Percentiles rank a stretch among this genome's conserved stretches.
These are phyloP conservation scores for Lactifluus subvellereus DNA, from an alignment of 768 basidiomycete genomes.

Conservation along the genomic window DNA sequence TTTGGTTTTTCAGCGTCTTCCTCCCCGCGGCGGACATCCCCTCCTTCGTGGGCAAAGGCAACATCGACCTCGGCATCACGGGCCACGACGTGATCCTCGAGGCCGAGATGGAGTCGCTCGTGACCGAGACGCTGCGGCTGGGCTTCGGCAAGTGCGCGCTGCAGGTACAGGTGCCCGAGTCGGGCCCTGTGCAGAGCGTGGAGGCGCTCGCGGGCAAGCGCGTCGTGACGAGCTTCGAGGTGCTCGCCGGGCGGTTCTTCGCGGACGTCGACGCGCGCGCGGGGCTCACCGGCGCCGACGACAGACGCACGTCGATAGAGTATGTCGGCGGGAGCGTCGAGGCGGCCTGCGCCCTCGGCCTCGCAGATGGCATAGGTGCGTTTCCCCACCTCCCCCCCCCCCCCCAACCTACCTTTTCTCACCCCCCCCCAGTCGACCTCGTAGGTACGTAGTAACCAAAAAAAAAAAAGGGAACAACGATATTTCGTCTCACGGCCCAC, in stretches of 20 bases:
- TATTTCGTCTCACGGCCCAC: background rate
- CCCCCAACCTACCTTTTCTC: constrained; percentile 1
- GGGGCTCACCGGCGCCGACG: constrained; percentile 40
- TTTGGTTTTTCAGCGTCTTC: constrained; percentile 82
- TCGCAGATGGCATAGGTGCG: constrained; percentile 95
- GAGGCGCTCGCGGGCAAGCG: constrained; percentile 86
- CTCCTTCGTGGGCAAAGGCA: constrained; percentile 96
- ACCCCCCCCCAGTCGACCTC: constrained; percentile 73
- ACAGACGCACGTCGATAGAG: constrained; percentile 67
- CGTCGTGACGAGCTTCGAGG: constrained; percentile 92
- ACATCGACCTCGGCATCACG: constrained; percentile 95
- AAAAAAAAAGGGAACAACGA: background rate
- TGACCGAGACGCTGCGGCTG: constrained; percentile 76
- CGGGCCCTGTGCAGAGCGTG: constrained; percentile 56
- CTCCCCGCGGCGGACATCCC: constrained; percentile 96
- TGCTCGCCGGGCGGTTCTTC: constrained; percentile 80
- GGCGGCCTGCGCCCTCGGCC: constrained; percentile 91
- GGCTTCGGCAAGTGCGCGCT: constrained; percentile 90
- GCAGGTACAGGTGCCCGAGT: constrained; percentile 87
- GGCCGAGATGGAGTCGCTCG: constrained; percentile 68
- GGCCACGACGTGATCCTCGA: constrained; percentile 98
- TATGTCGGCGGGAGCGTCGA: constrained; percentile 98
- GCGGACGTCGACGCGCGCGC: constrained; percentile 50
- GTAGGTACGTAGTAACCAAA: constrained; percentile 59
- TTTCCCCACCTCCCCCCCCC: constrained; percentile 12